Evolutionary conservation across 176 grass and related monocot species (phyloP), one percentile per base, ranked within the genome.

Genomic region (Alloteropsis semialata): DNA sequence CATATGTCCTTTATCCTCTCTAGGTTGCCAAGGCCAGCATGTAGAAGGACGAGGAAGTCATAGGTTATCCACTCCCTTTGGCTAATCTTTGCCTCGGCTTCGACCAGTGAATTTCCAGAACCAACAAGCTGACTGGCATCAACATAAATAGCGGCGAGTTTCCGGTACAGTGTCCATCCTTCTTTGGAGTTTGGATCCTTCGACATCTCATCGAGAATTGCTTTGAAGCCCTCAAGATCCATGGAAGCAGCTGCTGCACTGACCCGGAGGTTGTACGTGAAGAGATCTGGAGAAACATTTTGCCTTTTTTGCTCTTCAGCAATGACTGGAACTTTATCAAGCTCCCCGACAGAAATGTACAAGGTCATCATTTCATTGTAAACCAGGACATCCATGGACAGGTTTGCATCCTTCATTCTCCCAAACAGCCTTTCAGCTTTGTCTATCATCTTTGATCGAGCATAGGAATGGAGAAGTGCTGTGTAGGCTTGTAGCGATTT

Each of bases 311-410:
- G 70, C 25, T 94, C 92, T 17, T 87, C 70, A 36, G 90, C 75
- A 34, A 93, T 17, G 17, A 15, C 12, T 1, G 75, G 42, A 32
- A 93, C 92, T 61, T 97, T 92, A 76, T 91, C 88, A 4, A 90
- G 74, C 58, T 92, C 72, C 10, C 92, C 95, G 8, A 92, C 83
- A 34, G 95, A 97, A 13, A 92, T 90, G 76, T 94, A 97, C 54
- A 97, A 17, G 17, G 92, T 91, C 95, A 97, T 94, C 83, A 94
- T 91, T 49, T 97, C 95, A 72, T 94, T 97, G 41, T 89, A 94
- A 41, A 88, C 86, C 42, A 97, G 64, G 28, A 70, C 63, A 69
- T 88, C 77, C 12, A 84, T 77, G 22, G 69, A 51, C 10, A 91
- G 48, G 84, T 81, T 66, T 10, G 76, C 81, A 29, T 74, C 86